These are phyloP conservation scores for Nicotiana knightiana DNA, from an alignment of 257 asterid genomes.

Conservation along the genomic window DNA sequence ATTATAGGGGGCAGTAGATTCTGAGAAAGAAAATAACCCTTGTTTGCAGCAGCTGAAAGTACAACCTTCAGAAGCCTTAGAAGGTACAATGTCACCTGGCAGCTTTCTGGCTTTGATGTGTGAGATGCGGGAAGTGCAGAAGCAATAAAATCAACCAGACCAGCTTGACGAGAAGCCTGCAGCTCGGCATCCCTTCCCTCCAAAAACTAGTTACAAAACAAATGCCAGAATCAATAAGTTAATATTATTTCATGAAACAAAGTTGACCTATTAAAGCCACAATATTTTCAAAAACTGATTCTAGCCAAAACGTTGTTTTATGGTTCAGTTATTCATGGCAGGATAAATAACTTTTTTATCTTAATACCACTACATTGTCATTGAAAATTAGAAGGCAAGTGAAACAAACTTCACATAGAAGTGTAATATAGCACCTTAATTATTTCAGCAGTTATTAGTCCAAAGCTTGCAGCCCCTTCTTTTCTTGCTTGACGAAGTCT, in stretches of 20 bases:
- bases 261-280: not conserved
- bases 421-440: slow-evolving; percentile 53
- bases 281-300: not conserved
- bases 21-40: slow-evolving; percentile 88
- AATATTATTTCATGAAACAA: slow-evolving; percentile 11
- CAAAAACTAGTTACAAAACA: slow-evolving; percentile 45
- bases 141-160: slow-evolving; percentile 94
- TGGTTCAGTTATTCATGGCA: not conserved
- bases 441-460: slow-evolving; percentile 84
- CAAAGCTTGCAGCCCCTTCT: slow-evolving; percentile 88
- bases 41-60: slow-evolving; percentile 53
- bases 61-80: slow-evolving; percentile 77
- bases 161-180: slow-evolving; percentile 96
- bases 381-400: not conserved
- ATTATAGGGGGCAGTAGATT: slow-evolving; percentile 92
- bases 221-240: slow-evolving; percentile 22
- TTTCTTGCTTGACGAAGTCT: slow-evolving; percentile 95
- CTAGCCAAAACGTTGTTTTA: not conserved
- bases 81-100: slow-evolving; percentile 80
- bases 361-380: not conserved
- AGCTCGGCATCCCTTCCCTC: slow-evolving; percentile 96
- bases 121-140: slow-evolving; percentile 98
- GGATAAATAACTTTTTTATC: not conserved
- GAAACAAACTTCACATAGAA: not conserved
- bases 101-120: slow-evolving; percentile 89